Conservation (phyloP, 192 early-diverging fungal species). For the Paraglomus brasilianum region DNA sequence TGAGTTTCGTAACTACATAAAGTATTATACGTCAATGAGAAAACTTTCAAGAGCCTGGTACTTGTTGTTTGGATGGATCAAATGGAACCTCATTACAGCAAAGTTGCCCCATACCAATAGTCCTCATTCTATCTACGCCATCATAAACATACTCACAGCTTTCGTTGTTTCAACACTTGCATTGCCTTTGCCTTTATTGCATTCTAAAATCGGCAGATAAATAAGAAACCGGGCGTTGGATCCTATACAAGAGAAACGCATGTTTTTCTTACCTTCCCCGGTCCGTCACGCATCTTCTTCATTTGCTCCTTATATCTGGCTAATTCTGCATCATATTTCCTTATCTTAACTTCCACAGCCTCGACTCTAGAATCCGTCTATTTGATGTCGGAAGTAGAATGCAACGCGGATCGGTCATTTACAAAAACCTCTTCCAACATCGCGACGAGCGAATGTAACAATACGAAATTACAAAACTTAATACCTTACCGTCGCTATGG, state of each 20-base stretch:
- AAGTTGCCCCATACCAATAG: too few species aligned
- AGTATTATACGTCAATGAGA: background rate
- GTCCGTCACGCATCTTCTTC: conserved; percentile 88
- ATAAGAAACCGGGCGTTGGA: background rate
- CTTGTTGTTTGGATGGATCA: background rate
- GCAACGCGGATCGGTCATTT: conserved; percentile 1
- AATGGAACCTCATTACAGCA: background rate
- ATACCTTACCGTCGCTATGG: conserved; percentile 65
- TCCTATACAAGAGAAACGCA: conserved; percentile 16
- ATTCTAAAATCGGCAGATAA: conserved; percentile 53
- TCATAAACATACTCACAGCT: conserved; percentile 55
- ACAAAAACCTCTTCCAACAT: background rate
- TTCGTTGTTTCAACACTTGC: conserved; percentile 89
- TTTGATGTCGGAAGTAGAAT: background rate
- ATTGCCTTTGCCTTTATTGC: conserved; percentile 91
- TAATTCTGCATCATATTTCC: conserved; percentile 91
- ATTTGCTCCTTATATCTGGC: conserved; percentile 90
- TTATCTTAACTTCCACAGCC: conserved; percentile 91
- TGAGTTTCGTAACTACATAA: conserved; percentile 81
- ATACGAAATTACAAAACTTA: background rate
- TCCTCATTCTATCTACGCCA: background rate
- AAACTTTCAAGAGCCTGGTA: background rate
- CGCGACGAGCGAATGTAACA: background rate
- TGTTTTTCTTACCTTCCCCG: conserved; percentile 61
- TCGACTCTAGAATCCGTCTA: conserved; percentile 86